These are phyloP conservation scores for Trichosporon ovoides DNA, from an alignment of 1,284 basidiomycete species.

Conservation along the genomic window DNA sequence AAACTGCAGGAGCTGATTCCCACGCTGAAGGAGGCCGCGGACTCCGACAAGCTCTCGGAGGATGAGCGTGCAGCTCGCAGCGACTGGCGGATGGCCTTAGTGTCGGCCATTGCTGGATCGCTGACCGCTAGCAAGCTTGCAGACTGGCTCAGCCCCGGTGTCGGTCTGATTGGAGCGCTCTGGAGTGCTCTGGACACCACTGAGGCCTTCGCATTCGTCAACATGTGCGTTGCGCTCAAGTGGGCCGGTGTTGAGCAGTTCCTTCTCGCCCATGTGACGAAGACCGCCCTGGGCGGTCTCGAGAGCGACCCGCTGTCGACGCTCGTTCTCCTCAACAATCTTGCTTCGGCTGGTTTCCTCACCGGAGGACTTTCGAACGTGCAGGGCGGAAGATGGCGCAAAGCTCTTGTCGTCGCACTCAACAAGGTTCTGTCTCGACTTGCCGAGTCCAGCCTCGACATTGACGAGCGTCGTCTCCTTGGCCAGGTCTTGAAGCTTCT, in stretches of 20 bases:
- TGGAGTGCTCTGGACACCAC: constrained; percentile 33
- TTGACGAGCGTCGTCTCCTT: constrained; percentile 24
- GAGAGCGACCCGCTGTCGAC: constrained; percentile 35
- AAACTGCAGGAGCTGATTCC: constrained; percentile 28
- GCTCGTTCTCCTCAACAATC: constrained; percentile 42
- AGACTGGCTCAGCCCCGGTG: constrained; percentile 49
- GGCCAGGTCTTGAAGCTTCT: constrained; percentile 34
- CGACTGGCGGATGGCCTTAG: constrained; percentile 29
- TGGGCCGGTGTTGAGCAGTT: constrained; percentile 50
- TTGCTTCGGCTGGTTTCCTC: constrained; percentile 40
- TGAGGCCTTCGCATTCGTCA: constrained; percentile 41
- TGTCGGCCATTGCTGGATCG: constrained; percentile 31
- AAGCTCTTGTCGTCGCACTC: constrained; percentile 30
- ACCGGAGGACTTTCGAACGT: constrained; percentile 44
- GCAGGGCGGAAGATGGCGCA: constrained; percentile 47
- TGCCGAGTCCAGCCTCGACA: constrained; percentile 5
- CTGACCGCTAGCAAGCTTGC: constrained; percentile 46
- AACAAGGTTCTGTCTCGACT: constrained; percentile 6
- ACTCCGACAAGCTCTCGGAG: constrained; percentile 3
- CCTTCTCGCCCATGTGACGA: constrained; percentile 33
- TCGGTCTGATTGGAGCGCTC: constrained; percentile 41
- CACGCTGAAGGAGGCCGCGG: constrained; percentile 10
- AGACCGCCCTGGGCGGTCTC: constrained; percentile 30
- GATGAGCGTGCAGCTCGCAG: constrained; percentile 3
- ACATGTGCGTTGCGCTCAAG: constrained; percentile 39